Conservation (phyloP, 495 filamentous ascomycete species). For the Cenococcum geophilum region DNA sequence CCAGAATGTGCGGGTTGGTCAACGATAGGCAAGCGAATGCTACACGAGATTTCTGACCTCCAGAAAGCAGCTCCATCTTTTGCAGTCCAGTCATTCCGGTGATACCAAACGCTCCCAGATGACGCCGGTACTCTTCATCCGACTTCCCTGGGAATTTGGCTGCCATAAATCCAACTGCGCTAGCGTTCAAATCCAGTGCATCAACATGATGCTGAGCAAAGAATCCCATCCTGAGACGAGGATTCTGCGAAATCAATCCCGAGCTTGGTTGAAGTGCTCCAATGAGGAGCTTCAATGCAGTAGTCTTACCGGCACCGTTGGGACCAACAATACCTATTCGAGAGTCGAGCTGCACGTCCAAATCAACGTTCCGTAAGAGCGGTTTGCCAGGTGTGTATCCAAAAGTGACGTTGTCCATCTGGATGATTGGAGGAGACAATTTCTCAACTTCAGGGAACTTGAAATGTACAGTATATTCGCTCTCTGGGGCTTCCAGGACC, state of each 20-base stretch:
- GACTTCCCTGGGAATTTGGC: slow-evolving; percentile 82
- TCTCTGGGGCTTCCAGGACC: slow-evolving; percentile 80
- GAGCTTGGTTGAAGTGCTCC: slow-evolving; percentile 70
- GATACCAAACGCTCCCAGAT: slow-evolving; percentile 95
- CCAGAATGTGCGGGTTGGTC: slow-evolving; percentile 91
- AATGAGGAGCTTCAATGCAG: slow-evolving; percentile 88
- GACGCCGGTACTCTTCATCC: slow-evolving; percentile 94
- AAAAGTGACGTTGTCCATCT: slow-evolving; percentile 90
- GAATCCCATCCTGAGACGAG: slow-evolving; percentile 84
- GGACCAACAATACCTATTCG: slow-evolving; percentile 97
- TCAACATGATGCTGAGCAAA: slow-evolving; percentile 99
- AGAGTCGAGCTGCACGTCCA: slow-evolving; percentile 96
- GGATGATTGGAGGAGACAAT: slow-evolving; percentile 92
- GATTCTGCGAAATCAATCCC: slow-evolving; percentile 79
- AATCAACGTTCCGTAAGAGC: slow-evolving; percentile 77
- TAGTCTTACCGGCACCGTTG: slow-evolving; percentile 98
- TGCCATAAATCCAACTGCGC: slow-evolving; percentile 91
- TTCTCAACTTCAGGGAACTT: slow-evolving; percentile 98
- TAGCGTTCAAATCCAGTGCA: slow-evolving; percentile 80
- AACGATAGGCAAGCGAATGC: slow-evolving; percentile 92
- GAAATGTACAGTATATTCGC: slow-evolving; percentile 95
- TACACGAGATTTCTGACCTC: slow-evolving; percentile 97
- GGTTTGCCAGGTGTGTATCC: slow-evolving; percentile 77
- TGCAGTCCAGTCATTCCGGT: slow-evolving; percentile 96
- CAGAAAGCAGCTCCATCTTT: slow-evolving; percentile 89